A percentile compares a stretch with the other conserved stretches of the same genome.
Evolutionary conservation across 805 yeast species (phyloP).

Genomic region (Schwanniomyces polymorphus): DNA sequence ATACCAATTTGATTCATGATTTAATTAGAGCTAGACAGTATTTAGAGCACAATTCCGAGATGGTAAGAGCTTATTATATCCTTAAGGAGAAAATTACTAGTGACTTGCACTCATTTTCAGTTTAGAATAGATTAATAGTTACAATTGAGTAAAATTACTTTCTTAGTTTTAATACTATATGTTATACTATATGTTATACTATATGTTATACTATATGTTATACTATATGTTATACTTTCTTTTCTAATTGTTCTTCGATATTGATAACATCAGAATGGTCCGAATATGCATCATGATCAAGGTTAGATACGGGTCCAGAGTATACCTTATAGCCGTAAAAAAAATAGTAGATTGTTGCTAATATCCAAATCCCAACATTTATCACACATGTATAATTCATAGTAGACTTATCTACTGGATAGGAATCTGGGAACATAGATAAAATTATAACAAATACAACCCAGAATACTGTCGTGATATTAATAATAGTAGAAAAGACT

Average conservation of each 20-base stretch:
- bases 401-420: conserved; percentile 37
- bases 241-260: conserved; percentile 1
- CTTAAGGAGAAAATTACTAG: conserved; percentile 1
- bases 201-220: background rate
- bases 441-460: conserved; percentile 53
- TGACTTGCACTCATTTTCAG: background rate
- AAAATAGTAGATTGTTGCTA: conserved; percentile 52
- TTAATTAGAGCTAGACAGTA: background rate
- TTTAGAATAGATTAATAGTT: background rate
- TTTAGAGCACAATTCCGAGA: background rate
- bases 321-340: conserved; percentile 54
- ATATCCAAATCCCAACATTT: conserved; percentile 59
- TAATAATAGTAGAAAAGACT: conserved; percentile 41
- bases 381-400: conserved; percentile 76
- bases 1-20: background rate
- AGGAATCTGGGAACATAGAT: conserved; percentile 60
- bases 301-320: conserved; percentile 50
- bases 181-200: background rate
- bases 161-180: background rate
- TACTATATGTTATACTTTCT: conserved; percentile 1
- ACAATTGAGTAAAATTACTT: background rate
- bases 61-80: background rate
- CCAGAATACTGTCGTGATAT: conserved; percentile 48
- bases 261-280: background rate
- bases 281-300: conserved; percentile 9